Base-by-base conservation (phyloP, 306 rosid species). In the Casuarina cunninghamiana region DNA sequence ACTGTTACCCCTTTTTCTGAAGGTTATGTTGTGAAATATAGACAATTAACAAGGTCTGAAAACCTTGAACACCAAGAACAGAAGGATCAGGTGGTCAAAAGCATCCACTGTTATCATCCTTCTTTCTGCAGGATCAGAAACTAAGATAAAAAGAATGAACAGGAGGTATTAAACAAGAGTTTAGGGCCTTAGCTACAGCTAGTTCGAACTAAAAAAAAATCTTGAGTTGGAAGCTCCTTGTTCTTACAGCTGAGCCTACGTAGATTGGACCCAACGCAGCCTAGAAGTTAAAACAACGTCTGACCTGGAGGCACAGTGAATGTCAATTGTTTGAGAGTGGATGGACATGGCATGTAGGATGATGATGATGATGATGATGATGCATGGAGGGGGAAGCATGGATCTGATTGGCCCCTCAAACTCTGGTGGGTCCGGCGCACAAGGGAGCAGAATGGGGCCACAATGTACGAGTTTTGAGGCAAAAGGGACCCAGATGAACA, bases 331-430 rank as follows among this genome's bases (percentile, higher is more conserved):
- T 48, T 71, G 80, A 73, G 72, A 73, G 78, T 80, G 50, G 74
- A 80, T 77, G 71, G 79, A 83, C 81, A 77, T 26, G 32, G 32
- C 32, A 83, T 82, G 86, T 61, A 84, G 88, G 89, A 85, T 69
- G 75, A 43, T 71, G 83, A 89, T 81, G 83, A 87, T 83, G 91
- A 80, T 53, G 76, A 13, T 66, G 32, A 26, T 26, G 32, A 26
- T 26, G 32, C 32, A 26, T 26, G 32, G 32, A 26, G 32, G 32
- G 32, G 32, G 32, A 26, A 26, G 32, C 32, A 26, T 26, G 63
- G 74, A 66, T 69, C 71, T 77, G 74, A 84, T 85, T 83, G 90
- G 94, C 21, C 82, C 78, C 76, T 66, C 84, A 70, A 80, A 78
- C 76, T 46, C 39, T 16, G 19, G 83, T 80, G 55, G 88, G 86